These are phyloP conservation scores for Sporothrix protearum DNA, from an alignment of 2,329 filamentous ascomycete species.

Conservation along the genomic window DNA sequence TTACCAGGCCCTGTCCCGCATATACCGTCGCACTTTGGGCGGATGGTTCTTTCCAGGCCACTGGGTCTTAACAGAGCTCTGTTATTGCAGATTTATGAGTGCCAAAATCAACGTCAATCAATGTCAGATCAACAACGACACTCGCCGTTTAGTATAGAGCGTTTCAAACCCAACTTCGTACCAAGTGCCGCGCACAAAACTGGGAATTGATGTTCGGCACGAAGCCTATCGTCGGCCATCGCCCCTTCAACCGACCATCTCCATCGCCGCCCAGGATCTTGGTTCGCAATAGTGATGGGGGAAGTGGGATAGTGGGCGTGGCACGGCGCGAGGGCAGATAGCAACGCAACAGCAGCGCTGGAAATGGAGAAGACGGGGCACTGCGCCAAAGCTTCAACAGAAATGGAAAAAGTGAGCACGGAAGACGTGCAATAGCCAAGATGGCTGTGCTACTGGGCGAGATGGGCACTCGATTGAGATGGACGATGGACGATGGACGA, in stretches of 20 bases:
- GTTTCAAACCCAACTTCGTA: too few relatives aligned
- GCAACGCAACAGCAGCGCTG: neutral
- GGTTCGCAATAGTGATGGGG: neutral
- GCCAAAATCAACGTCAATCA: neutral
- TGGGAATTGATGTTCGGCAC: neutral
- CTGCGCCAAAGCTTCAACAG: neutral
- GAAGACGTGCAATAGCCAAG: neutral
- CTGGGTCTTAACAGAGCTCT: neutral
- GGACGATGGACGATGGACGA: slow-evolving; percentile 3
- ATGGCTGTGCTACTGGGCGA: neutral
- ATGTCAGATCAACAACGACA: neutral
- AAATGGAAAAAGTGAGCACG: neutral
- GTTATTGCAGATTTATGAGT: neutral
- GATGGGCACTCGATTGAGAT: neutral
- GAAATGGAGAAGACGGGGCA: neutral
- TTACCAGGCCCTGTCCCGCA: neutral
- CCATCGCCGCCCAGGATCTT: neutral
- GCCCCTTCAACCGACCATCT: neutral
- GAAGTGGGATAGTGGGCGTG: neutral
- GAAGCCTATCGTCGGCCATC: neutral
- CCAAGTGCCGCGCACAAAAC: neutral
- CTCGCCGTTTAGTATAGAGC: neutral
- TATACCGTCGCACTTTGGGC: neutral
- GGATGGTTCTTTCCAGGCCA: neutral
- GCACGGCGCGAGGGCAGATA: neutral